Conservation (phyloP, 148 eudicot genomes). For the Oxyria digyna region DNA sequence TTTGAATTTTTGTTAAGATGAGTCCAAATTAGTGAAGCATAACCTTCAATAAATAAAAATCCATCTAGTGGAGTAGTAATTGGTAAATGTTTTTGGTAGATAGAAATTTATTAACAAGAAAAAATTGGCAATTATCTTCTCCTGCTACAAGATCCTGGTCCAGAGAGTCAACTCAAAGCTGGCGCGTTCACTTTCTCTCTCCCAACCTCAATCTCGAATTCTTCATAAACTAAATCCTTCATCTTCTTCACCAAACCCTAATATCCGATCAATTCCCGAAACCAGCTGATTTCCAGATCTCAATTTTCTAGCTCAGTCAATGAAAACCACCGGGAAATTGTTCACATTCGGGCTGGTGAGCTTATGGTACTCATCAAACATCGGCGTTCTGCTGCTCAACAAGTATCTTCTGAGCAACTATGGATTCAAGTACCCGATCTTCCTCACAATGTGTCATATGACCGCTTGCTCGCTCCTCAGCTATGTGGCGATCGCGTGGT, state of each 20-base stretch:
- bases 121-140: background rate
- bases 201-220: slow-evolving; percentile 5
- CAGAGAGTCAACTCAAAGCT: slow-evolving; percentile 10
- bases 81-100: background rate
- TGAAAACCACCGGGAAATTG: slow-evolving; percentile 34
- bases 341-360: slow-evolving; percentile 59
- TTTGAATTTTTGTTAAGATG: too few species aligned
- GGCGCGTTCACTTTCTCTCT: slow-evolving; percentile 17
- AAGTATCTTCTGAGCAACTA: slow-evolving; percentile 66
- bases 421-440: slow-evolving; percentile 85
- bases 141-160: background rate
- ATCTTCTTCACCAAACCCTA: slow-evolving; percentile 14
- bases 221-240: background rate
- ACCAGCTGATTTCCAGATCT: background rate
- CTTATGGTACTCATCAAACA: slow-evolving; percentile 78
- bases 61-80: too few species aligned
- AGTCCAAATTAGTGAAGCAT: too few species aligned
- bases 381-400: slow-evolving; percentile 68
- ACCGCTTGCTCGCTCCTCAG: slow-evolving; percentile 75
- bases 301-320: background rate
- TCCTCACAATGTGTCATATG: slow-evolving; percentile 92
- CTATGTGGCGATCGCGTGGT: slow-evolving; percentile 57
- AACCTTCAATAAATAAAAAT: too few species aligned
- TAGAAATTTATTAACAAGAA: background rate
- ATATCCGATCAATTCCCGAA: background rate